phyloP scores from a whole-genome alignment of 202 grass and related monocot species.

The Hordeum pubiflorum region DNA sequence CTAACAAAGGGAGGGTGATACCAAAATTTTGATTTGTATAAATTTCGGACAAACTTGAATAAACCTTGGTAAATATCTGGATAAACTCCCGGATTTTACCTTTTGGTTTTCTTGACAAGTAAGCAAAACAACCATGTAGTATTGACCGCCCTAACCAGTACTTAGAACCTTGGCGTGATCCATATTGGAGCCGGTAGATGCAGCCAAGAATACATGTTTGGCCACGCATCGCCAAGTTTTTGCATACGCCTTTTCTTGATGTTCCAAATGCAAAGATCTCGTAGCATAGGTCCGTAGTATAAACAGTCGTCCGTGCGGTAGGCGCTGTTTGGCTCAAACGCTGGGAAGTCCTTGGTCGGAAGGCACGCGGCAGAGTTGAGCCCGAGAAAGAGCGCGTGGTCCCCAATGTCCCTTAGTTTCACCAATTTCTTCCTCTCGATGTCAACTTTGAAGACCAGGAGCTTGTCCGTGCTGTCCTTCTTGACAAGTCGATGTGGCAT shows the following conservation, averaged over 20 bases:
- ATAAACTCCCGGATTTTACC: too few relatives aligned
- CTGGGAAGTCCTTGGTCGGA: not conserved
- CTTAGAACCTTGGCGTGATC: not conserved
- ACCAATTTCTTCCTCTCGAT: not conserved
- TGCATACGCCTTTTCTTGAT: not conserved
- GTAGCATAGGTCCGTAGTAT: too few relatives aligned
- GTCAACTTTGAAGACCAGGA: not conserved
- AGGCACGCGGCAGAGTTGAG: not conserved
- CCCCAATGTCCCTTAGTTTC: not conserved
- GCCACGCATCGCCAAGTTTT: not conserved
- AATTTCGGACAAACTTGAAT: too few relatives aligned
- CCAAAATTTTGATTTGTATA: too few relatives aligned
- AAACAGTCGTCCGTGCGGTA: not conserved
- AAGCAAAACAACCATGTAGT: too few relatives aligned
- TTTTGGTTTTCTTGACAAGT: too few relatives aligned
- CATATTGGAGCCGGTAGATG: not conserved
- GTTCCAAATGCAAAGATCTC: not conserved
- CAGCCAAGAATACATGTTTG: not conserved
- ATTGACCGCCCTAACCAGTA: too few relatives aligned
- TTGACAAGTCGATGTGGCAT: not conserved
- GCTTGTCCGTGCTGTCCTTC: not conserved
- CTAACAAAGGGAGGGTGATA: too few relatives aligned
- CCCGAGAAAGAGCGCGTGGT: not conserved
- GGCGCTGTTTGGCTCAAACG: not conserved
- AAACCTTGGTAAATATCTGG: too few relatives aligned